Conservation (phyloP, 257 asterid species). For the Gardenia jasminoides region DNA sequence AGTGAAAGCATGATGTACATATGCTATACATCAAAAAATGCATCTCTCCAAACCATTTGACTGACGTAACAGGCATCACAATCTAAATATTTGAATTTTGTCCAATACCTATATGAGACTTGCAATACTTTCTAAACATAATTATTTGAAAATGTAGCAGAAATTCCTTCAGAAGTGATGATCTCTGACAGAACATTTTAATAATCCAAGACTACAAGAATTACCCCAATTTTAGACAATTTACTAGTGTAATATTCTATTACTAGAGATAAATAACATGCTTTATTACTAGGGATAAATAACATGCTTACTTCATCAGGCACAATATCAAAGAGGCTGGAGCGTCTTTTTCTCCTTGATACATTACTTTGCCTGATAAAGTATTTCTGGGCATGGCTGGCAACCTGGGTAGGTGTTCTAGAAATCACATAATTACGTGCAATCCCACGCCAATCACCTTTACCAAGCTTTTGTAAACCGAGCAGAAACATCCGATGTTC, state of each 20-base stretch:
- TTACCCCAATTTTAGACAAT: not conserved
- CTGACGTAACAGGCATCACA: not conserved
- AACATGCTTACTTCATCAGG: slow-evolving; percentile 78
- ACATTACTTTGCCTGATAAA: slow-evolving; percentile 90
- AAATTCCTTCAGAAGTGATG: not conserved
- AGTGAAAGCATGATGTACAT: not conserved
- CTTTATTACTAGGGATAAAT: slow-evolving; percentile 31
- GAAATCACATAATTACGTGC: slow-evolving; percentile 87
- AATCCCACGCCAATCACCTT: slow-evolving; percentile 99
- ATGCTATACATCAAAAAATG: not conserved
- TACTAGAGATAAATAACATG: slow-evolving; percentile 7
- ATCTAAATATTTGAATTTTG: too few relatives aligned
- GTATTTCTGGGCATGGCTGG: slow-evolving; percentile 98
- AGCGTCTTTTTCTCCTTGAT: slow-evolving; percentile 92
- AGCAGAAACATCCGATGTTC: slow-evolving; percentile 93
- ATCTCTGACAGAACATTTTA: not conserved
- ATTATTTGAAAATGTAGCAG: not conserved
- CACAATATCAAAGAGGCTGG: slow-evolving; percentile 95
- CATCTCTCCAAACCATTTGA: not conserved
- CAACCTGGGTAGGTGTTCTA: slow-evolving; percentile 98
- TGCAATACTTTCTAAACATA: not conserved
- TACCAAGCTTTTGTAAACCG: slow-evolving; percentile 96
- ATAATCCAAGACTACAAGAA: not conserved
- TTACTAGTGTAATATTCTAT: not conserved
- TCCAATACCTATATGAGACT: not conserved